Base-by-base conservation (phyloP, 441 rosid genomes). In the Cnidoscolus chayamansa region DNA sequence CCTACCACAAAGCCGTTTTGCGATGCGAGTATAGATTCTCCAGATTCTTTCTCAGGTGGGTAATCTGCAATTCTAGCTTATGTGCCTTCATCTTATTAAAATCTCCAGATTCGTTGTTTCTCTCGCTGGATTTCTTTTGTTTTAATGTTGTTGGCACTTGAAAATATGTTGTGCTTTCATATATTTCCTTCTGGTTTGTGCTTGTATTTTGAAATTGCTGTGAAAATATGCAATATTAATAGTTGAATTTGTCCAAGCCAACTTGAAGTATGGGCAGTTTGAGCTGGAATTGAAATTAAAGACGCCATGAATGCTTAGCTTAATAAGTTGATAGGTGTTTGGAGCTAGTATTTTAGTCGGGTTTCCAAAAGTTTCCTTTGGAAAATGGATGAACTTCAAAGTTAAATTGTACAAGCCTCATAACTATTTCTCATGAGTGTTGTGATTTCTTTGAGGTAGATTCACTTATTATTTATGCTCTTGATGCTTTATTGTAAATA, bases 1-100 rank as follows among this genome's bases (percentile, higher is more conserved):
- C 80, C 89, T 73, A 71, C 74, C 72, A 67, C 84, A 30, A 86
- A 80, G 55, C 83, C 87, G 55, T 91, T 94, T 74, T 90, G 97
- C 67, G 92, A 88, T 68, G 76, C 71, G 68, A 71, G 71, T 71
- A 9, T 61, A 6, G 85, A 78, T 67, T 74, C 84, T 72, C 20
- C 37, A 4, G 88, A 90, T 31, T 78, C 82, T n/a, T 67, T 82
- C 65, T 72, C 85, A 12, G 92, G 97, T 90, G 51, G 72, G 78
- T 65, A 63, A 31, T 7, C 11, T 32, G 8, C 54, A 15, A 16
- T 45, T 53, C 54, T 31, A 2, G 0, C 8, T 32, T 31, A 30
- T 53, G 25, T 10, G 63, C 16, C 32, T 47, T n/a, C 1, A 0
- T 25, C 7, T 31, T 15, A 43, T 12, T 7, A 19, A 19, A 37